Evolutionary conservation across 371 early-diverging fungal genomes (phyloP).

Genomic region (Apophysomyces ossiformis): DNA sequence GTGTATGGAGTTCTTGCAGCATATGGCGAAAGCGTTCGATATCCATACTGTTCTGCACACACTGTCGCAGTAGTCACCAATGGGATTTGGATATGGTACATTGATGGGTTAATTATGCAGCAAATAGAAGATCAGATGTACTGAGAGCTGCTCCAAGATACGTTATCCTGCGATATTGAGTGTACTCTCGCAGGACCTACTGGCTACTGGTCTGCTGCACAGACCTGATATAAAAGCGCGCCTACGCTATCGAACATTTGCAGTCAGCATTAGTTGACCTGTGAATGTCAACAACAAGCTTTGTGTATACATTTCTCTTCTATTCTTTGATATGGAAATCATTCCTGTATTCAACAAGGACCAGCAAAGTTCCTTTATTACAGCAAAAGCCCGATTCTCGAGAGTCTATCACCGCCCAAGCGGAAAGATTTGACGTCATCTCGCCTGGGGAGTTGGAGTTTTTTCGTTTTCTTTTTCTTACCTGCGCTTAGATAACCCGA

Average conservation of each 20-base stretch:
- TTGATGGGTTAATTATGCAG: not conserved
- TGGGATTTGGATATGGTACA: constrained; percentile 23
- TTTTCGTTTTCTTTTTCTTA: too few relatives aligned
- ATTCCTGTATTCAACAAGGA: too few relatives aligned
- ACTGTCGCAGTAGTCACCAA: constrained; percentile 18
- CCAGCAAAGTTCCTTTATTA: too few relatives aligned
- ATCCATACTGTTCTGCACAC: constrained; percentile 19
- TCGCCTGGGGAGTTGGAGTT: too few relatives aligned
- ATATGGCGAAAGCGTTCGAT: constrained; percentile 14
- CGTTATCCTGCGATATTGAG: constrained; percentile 5
- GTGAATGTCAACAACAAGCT: constrained; percentile 14
- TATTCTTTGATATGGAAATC: not conserved
- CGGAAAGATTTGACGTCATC: too few relatives aligned
- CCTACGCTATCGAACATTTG: not conserved
- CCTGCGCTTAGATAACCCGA: too few relatives aligned
- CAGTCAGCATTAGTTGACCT: not conserved
- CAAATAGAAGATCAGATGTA: constrained; percentile 18
- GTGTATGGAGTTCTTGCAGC: constrained; percentile 22
- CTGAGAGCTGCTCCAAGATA: constrained; percentile 17
- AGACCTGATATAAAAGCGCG: constrained; percentile 26
- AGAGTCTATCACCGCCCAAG: too few relatives aligned
- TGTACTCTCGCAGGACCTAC: not conserved
- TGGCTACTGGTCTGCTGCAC: constrained; percentile 10
- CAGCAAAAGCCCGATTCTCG: too few relatives aligned
- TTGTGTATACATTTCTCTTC: constrained; percentile 3